Base-by-base conservation (phyloP, 257 asterid species). In the Nicotiana undulata region DNA sequence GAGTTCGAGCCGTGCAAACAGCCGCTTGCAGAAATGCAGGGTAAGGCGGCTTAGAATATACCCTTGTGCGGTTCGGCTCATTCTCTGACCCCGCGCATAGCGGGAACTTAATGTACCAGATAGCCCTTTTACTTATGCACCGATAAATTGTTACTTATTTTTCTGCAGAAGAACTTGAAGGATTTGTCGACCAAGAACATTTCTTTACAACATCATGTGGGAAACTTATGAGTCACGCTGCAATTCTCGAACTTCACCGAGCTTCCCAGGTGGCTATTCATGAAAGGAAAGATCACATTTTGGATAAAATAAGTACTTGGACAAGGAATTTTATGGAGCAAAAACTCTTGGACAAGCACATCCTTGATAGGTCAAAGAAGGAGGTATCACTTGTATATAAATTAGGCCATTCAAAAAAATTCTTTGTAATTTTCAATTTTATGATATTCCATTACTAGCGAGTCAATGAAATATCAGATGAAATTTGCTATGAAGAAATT, bases 181-280 rank as follows among this genome's bases (percentile, higher is more conserved):
- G 77, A 44, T 88, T 64, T 44, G 53, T 63, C 4, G 89, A 85
- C 5, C 76, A 82, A 75, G 87, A 87, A 37, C 63, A 12, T 26
- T 81, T 67, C 56, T 79, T 84, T 11, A 6, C 56, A 8, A 63
- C 44, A 37, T 29, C 56, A 34, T 37, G 37, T 61, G 52, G 81
- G 2, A 77, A 77, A 64, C 59, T 6, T 29, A 56, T 52, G 0
- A 84, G 77, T 13, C 72, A 86, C 4, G 3, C 63, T 20, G 83
- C 78, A 7, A 83, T 88, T 81, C 53, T 85, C 11, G 91, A 90
- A 65, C 82, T 88, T 2, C 84, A 86, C 89, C 87, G 81, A 88
- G 90, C 93, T 76, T 83, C 93, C 4, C 85, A 87, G n/a, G 37
- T 80, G 13, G 80, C 82, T 67, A 5, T 86, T 59, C 9, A 65